These are phyloP conservation scores for Sarocladium strictum DNA, from an alignment of 2,329 filamentous ascomycete genomes.

Conservation along the genomic window DNA sequence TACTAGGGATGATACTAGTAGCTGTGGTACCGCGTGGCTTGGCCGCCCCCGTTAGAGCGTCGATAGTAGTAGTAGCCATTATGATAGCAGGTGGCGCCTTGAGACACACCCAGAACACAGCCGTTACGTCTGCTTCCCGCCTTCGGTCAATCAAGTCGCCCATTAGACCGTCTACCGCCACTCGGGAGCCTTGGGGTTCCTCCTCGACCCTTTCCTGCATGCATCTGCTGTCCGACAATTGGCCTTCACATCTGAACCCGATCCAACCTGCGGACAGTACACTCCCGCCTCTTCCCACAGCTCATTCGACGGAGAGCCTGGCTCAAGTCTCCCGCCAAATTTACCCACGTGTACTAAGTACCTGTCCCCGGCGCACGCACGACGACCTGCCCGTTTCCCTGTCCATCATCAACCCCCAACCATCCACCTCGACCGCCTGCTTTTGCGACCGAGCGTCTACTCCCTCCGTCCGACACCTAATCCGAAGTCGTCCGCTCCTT, in stretches of 20 bases:
- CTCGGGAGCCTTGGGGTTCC: slow-evolving; percentile 3
- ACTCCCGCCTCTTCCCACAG: not conserved
- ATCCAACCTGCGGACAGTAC: not conserved
- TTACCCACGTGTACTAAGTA: slow-evolving; percentile 7
- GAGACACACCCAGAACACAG: not conserved
- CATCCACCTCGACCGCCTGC: not conserved
- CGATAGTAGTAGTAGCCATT: too few species aligned
- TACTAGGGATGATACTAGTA: too few species aligned
- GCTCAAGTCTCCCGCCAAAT: not conserved
- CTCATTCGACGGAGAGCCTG: not conserved
- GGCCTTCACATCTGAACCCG: too few species aligned
- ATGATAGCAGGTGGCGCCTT: slow-evolving; percentile 1
- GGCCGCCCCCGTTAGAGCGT: not conserved
- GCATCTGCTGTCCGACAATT: too few species aligned
- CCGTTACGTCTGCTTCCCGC: not conserved
- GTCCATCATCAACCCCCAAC: slow-evolving; percentile 8
- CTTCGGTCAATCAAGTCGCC: not conserved
- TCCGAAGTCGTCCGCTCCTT: not conserved
- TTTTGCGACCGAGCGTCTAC: not conserved
- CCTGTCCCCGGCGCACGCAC: not conserved
- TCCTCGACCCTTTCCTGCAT: not conserved
- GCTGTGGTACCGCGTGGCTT: not conserved
- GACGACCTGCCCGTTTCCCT: slow-evolving; percentile 6
- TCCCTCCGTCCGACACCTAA: not conserved
- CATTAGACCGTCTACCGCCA: not conserved